These are phyloP conservation scores for Gnaphalium uliginosum DNA, from an alignment of 129 eudicot species.

Conservation along the genomic window DNA sequence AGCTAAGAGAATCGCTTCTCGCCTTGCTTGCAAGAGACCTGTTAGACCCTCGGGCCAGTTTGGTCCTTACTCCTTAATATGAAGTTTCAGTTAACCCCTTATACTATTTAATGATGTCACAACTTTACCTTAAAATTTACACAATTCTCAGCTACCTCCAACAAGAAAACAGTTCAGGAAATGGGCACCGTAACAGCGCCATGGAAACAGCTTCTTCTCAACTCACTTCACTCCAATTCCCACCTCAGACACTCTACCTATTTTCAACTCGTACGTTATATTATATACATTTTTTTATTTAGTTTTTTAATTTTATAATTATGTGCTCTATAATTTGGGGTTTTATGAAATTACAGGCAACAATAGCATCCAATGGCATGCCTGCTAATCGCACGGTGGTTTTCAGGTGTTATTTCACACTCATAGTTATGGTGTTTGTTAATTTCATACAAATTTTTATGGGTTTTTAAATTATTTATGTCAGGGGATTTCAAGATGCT, in stretches of 20 bases:
- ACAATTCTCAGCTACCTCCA: conserved; percentile 12
- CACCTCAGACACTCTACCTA: conserved; percentile 74
- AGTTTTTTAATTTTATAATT: neutral
- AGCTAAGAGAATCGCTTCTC: too few relatives aligned
- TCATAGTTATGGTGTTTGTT: neutral
- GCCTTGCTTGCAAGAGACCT: too few relatives aligned
- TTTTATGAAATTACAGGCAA: conserved; percentile 55
- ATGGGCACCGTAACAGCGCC: conserved; percentile 63
- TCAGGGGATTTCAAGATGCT: conserved; percentile 78
- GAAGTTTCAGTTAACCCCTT: conserved; percentile 7
- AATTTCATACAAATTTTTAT: neutral
- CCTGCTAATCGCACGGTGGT: conserved; percentile 97
- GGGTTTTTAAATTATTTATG: conserved; percentile 18
- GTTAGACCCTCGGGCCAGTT: too few relatives aligned
- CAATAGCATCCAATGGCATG: conserved; percentile 62
- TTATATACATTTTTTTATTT: neutral
- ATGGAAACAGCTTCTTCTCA: conserved; percentile 78
- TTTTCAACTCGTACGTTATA: conserved; percentile 61
- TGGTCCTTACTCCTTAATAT: conserved; percentile 24
- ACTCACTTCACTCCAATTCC: conserved; percentile 40
- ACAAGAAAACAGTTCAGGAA: neutral
- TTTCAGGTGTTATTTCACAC: conserved; percentile 53
- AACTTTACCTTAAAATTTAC: neutral
- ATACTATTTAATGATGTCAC: conserved; percentile 18
- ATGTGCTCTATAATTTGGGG: neutral